These are phyloP conservation scores for Salvia miltiorrhiza DNA, from an alignment of 257 asterid species.

Conservation along the genomic window DNA sequence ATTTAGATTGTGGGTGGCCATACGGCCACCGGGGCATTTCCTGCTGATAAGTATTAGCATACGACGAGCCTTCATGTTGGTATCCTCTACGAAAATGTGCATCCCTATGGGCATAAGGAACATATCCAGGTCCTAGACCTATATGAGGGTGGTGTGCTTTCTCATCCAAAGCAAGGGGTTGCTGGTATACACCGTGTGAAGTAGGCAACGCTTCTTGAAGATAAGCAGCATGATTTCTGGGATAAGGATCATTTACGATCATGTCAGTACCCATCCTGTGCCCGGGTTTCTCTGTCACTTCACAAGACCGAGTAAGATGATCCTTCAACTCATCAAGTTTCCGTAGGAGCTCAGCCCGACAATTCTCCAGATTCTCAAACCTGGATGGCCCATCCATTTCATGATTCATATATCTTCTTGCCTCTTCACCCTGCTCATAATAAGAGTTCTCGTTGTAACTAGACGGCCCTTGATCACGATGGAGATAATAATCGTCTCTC, in stretches of 20 bases:
- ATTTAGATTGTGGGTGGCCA: slow-evolving; percentile 34
- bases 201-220: slow-evolving; percentile 34
- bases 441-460: slow-evolving; percentile 38
- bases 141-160: slow-evolving; percentile 36
- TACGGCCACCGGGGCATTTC: slow-evolving; percentile 46
- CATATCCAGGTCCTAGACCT: slow-evolving; percentile 25
- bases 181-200: slow-evolving; percentile 38
- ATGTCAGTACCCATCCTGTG: slow-evolving; percentile 33
- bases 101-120: slow-evolving; percentile 43
- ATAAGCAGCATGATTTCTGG: slow-evolving; percentile 32
- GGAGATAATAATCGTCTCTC: slow-evolving; percentile 32
- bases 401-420: slow-evolving; percentile 36
- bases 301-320: slow-evolving; percentile 68
- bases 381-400: slow-evolving; percentile 38
- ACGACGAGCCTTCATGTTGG: slow-evolving; percentile 37
- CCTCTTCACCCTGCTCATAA: slow-evolving; percentile 39
- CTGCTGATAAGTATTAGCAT: slow-evolving; percentile 34
- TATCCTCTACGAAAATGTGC: slow-evolving; percentile 38
- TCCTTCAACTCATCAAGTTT: slow-evolving; percentile 76
- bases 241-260: slow-evolving; percentile 38
- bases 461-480: slow-evolving; percentile 54
- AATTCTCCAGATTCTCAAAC: slow-evolving; percentile 56
- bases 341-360: slow-evolving; percentile 68
- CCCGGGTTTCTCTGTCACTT: slow-evolving; percentile 42
- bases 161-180: too few relatives aligned